Evolutionary conservation across 495 filamentous ascomycete genomes (phyloP).

Genomic region (Penicillium turbatum): DNA sequence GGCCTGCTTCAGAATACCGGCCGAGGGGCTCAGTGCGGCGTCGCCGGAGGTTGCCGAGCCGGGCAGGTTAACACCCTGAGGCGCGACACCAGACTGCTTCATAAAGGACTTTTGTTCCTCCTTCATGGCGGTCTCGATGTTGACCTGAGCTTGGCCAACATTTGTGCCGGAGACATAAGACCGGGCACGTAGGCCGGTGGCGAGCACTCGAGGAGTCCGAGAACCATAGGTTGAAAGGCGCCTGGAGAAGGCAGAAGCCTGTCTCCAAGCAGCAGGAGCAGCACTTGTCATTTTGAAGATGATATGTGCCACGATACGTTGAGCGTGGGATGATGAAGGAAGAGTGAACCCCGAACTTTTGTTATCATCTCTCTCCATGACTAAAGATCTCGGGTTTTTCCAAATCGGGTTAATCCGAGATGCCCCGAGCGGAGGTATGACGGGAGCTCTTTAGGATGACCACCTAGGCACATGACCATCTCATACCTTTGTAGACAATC

Average conservation of each 20-base stretch:
- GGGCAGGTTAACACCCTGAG: conserved; percentile 51
- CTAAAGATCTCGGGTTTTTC: conserved; percentile 9
- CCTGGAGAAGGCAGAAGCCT: conserved; percentile 66
- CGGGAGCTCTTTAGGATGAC: too few species aligned
- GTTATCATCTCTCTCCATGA: conserved; percentile 6
- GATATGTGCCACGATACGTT: conserved; percentile 18
- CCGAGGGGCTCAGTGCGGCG: conserved; percentile 72
- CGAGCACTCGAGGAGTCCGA: conserved; percentile 44
- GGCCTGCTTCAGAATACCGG: conserved; percentile 86
- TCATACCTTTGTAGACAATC: too few species aligned
- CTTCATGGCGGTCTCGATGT: conserved; percentile 74
- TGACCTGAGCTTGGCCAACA: conserved; percentile 74
- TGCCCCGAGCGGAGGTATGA: not conserved
- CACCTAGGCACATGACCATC: too few species aligned
- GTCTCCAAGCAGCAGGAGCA: conserved; percentile 67
- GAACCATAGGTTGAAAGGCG: conserved; percentile 45
- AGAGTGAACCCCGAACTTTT: conserved; percentile 6
- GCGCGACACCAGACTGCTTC: conserved; percentile 61
- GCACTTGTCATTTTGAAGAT: conserved; percentile 62
- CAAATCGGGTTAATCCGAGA: conserved; percentile 14
- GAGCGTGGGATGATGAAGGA: conserved; percentile 16
- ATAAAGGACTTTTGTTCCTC: conserved; percentile 78
- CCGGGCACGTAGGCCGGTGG: conserved; percentile 39
- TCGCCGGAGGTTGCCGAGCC: conserved; percentile 58
- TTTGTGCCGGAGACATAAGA: conserved; percentile 83